Percentiles rank a stretch among this genome's conserved stretches.
Evolutionary conservation across 257 asterid species (phyloP).

Genomic region (Solanum verrucosum): DNA sequence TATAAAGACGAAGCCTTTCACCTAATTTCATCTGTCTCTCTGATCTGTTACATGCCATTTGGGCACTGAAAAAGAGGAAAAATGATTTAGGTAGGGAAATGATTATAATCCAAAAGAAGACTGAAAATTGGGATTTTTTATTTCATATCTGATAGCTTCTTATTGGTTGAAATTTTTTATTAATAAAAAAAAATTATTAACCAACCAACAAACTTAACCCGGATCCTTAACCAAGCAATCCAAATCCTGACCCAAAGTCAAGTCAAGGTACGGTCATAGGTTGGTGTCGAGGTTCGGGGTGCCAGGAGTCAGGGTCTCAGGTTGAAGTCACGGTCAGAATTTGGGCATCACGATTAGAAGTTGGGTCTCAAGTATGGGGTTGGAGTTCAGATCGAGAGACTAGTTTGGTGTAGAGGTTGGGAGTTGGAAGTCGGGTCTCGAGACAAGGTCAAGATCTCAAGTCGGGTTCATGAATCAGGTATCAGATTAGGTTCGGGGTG

Average conservation of each 20-base stretch:
- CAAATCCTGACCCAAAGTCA: background rate
- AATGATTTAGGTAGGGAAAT: background rate
- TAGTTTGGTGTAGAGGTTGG: background rate
- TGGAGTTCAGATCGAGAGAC: background rate
- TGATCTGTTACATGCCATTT: constrained; percentile 32
- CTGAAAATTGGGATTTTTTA: background rate
- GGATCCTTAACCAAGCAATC: background rate
- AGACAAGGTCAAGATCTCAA: background rate
- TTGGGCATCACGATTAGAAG: too few relatives aligned
- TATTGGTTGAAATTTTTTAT: background rate
- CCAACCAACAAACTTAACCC: too few relatives aligned
- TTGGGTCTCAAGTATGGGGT: background rate
- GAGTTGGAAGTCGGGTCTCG: background rate
- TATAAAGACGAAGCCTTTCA: constrained; percentile 31
- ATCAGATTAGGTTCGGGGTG: background rate
- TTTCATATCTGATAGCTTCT: background rate
- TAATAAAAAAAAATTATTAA: too few relatives aligned
- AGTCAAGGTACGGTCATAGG: background rate
- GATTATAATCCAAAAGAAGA: too few relatives aligned
- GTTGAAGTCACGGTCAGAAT: too few relatives aligned
- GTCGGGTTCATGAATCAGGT: background rate
- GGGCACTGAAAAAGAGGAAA: background rate
- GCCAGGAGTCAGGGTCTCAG: too few relatives aligned
- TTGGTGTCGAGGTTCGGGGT: too few relatives aligned
- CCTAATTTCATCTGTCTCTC: constrained; percentile 26